These are phyloP conservation scores for Mycena amicta DNA, from an alignment of 768 basidiomycete species.

Conservation along the genomic window DNA sequence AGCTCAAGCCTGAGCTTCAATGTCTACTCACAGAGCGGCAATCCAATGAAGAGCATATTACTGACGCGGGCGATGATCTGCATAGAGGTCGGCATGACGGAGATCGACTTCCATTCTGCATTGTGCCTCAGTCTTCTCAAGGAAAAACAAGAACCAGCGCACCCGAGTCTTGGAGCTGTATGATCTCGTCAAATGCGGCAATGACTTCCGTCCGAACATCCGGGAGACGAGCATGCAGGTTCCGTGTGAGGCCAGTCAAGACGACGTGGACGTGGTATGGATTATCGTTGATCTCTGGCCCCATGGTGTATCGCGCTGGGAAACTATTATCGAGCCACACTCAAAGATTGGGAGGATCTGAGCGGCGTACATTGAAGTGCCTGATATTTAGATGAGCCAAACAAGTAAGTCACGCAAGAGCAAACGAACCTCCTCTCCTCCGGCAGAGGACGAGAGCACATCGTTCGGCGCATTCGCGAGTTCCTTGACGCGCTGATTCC, in stretches of 20 bases:
- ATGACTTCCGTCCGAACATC: not conserved
- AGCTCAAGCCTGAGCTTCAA: not conserved
- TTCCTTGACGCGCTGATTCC: slow-evolving; percentile 1
- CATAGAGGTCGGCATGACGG: slow-evolving; percentile 27
- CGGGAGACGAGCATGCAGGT: slow-evolving; percentile 2
- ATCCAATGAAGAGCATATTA: slow-evolving; percentile 51
- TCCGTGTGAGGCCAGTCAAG: not conserved
- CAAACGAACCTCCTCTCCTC: not conserved
- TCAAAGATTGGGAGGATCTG: not conserved
- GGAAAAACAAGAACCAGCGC: no score
- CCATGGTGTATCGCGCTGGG: not conserved
- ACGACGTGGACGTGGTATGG: not conserved
- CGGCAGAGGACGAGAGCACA: not conserved
- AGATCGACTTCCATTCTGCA: slow-evolving; percentile 42
- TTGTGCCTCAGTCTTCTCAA: no score
- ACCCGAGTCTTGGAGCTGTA: no score
- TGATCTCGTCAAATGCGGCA: not conserved
- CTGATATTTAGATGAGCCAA: not conserved
- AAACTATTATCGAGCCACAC: not conserved
- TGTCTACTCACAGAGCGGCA: slow-evolving; percentile 43
- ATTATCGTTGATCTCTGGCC: not conserved
- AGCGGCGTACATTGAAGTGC: no score
- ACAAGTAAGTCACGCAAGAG: not conserved
- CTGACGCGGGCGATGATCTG: slow-evolving; percentile 41
- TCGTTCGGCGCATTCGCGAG: not conserved